Base-by-base conservation (phyloP, 306 rosid genomes). In the Hippophae tibetana region DNA sequence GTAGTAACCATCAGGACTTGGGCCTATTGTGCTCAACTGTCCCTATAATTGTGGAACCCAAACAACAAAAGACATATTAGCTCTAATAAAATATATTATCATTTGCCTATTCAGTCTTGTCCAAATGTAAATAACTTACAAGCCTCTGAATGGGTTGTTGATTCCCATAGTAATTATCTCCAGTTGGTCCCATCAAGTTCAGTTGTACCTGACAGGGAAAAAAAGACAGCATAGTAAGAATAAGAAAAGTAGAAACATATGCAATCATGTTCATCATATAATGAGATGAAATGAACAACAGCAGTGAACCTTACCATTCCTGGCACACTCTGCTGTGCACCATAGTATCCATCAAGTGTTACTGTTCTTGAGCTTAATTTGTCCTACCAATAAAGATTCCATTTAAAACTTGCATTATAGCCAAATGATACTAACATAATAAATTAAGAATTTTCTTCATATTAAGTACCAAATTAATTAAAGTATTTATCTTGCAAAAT, bases 151-250 rank as follows among this genome's bases (percentile, higher is more conserved):
- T 85, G 66, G 92, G 70, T 81, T 85, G 96, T 74, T 87, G 96
- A 82, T 80, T 88, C 69, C 89, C 86, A 26, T 83, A 92, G 75
- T 85, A 92, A 77, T 80, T 84, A 52, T 92, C 99, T 7, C 99
- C 93, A 2, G 96, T 85, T 53, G 99, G 93, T 48, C 89, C 99
- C 96, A 92, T 92, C 78, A 92, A 74, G 75, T 92, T 87, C 74
- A 92, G 76, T 63, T 90, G 81, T 68, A 81, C 76, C 82, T 83
- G 78, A 48, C 57, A 72, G 61, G 54, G 47, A 7, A 42, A 50
- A 18, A 56, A 47, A 47, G 56, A 54, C 46, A 54, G 49, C 53
- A 61, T 57, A 50, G 3, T 25, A 6, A 60, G 45, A 46, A 27
- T 25, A 6, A 60, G 45, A 46, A 27, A 14, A 45, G 12, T 5